Conservation (phyloP, 2,329 filamentous ascomycete species). For the Clarireedia monteithiana region DNA sequence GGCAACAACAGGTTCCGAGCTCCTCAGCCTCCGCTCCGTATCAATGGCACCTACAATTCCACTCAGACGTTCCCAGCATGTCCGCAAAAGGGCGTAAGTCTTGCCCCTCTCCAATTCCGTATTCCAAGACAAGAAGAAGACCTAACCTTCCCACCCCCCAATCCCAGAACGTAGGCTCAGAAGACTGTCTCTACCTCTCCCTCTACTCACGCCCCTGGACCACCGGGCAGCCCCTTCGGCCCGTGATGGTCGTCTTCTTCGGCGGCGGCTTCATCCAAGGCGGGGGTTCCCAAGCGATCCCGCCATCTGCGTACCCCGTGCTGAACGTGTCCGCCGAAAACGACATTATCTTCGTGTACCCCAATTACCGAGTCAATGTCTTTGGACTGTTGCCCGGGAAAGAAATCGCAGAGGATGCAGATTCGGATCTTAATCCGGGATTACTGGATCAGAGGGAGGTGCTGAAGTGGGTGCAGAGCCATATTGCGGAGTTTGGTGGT, state of each 20-base stretch:
- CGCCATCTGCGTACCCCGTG: constrained; percentile 49
- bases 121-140: not conserved
- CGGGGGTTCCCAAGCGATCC: constrained; percentile 44
- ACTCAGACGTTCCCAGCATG: constrained; percentile 50
- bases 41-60: constrained; percentile 47
- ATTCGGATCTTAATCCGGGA: constrained; percentile 52
- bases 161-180: constrained; percentile 39
- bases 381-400: constrained; percentile 60
- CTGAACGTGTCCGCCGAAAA: constrained; percentile 45
- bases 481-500: constrained; percentile 52
- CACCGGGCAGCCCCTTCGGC: constrained; percentile 36
- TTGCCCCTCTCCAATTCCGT: not conserved
- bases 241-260: constrained; percentile 53
- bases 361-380: constrained; percentile 57
- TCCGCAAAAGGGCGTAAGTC: constrained; percentile 43
- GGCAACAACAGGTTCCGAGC: constrained; percentile 52
- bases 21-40: constrained; percentile 45
- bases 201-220: constrained; percentile 52
- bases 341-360: constrained; percentile 47
- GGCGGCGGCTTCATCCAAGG: constrained; percentile 56
- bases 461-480: constrained; percentile 51
- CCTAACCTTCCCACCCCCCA: not conserved
- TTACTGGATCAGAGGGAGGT: constrained; percentile 52
- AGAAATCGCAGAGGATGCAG: constrained; percentile 41
- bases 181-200: constrained; percentile 55